Evolutionary conservation across 192 early-diverging fungal species (phyloP).

Genomic region (Borealophlyctis nickersoniae): DNA sequence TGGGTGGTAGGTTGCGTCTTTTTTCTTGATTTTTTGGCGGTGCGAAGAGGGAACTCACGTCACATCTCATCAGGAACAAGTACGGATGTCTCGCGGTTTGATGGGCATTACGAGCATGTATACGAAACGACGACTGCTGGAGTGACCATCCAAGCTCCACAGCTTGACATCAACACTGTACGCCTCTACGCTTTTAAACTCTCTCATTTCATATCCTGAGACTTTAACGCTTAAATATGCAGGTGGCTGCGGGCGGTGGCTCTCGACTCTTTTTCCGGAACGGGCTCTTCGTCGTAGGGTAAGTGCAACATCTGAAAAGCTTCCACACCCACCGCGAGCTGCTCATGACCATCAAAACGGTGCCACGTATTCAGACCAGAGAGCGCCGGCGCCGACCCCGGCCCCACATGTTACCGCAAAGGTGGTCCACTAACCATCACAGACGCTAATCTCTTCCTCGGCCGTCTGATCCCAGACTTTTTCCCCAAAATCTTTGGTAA

Average conservation of each 20-base stretch:
- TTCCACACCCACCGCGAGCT: no score
- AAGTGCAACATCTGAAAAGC: constrained; percentile 5
- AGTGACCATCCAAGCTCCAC: constrained; percentile 91
- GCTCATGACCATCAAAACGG: neutral
- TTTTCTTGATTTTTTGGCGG: constrained; percentile 25
- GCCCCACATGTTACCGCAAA: constrained; percentile 92
- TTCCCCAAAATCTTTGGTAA: constrained; percentile 96
- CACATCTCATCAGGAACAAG: constrained; percentile 23
- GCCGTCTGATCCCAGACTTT: constrained; percentile 75
- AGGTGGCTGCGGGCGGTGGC: constrained; percentile 91
- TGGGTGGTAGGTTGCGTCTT: constrained; percentile 65
- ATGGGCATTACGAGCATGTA: constrained; percentile 85
- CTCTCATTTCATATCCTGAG: neutral
- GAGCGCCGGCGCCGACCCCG: constrained; percentile 91
- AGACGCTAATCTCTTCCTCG: constrained; percentile 90
- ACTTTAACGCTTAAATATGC: no score
- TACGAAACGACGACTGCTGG: constrained; percentile 85
- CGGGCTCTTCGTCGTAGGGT: constrained; percentile 92
- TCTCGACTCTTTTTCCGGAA: constrained; percentile 89
- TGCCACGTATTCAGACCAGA: constrained; percentile 38
- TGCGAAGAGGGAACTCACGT: neutral
- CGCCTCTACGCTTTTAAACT: no score
- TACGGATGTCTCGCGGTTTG: constrained; percentile 89
- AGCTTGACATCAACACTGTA: constrained; percentile 90
- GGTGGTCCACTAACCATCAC: constrained; percentile 92